Base-by-base conservation (phyloP, 768 basidiomycete genomes). In the Leccinum rimulosum region DNA sequence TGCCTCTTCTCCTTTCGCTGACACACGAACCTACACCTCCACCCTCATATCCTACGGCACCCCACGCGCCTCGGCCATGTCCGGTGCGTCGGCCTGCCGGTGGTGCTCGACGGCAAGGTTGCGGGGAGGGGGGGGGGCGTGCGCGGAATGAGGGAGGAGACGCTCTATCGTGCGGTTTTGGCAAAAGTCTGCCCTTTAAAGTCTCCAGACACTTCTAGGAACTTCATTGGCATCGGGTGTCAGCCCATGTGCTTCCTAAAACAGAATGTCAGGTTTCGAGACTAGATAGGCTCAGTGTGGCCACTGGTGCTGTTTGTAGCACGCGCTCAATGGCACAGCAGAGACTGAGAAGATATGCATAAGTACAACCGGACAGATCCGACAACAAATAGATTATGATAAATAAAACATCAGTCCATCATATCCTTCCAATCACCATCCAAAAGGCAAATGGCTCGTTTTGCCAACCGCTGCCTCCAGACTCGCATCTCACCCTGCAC, bases 81-180 rank as follows among this genome's bases (percentile, higher is more conserved):
- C 93, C 19, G 86, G 31, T 92, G 90, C 3, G 95, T 97, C 17
- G 94, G 94, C 4, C 73, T 95, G 49, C 95, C 95, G 0, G 84
- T 95, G 8, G 95, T 94, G 6, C 72, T 91, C 40, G 88, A 92
- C 68, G 90, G 88, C 1, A 74, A 77, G 56, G 64, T 68, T 2
- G 75, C 71, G 73, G 54, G 62, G 1, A 74, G 22, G 22, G 22
- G 22, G 22, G 22, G 84, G 35, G 93, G 93, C 17, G 93, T 93
- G 3, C 77, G 22, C 30, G 86, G 88, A 9, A 94, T 94, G 0
- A 79, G 78, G 33, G 80, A 84, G 40, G 70, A 73, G 61, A 80
- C 77, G 30, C 75, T 96, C 25, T 92, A 86, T 74, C 69, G 64
- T 22, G 81, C 82, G 0, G 82, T 95, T 14, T 73, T 96, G 72